Conservation (phyloP, 176 grass and related monocot species). For the Themeda triandra region DNA sequence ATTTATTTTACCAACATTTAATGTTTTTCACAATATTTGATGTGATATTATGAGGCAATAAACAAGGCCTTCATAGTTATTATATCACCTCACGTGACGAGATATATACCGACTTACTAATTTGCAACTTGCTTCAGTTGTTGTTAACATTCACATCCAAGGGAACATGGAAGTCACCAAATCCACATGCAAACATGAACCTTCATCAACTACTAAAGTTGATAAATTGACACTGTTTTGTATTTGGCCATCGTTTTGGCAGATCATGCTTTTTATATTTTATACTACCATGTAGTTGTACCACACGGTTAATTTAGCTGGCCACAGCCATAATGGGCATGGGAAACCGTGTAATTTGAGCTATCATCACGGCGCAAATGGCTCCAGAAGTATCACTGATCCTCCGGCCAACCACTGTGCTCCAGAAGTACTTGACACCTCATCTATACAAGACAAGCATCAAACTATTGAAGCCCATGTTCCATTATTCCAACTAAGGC, state of each 20-base stretch:
- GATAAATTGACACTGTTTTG: background rate
- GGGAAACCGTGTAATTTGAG: constrained; percentile 4
- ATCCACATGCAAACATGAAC: background rate
- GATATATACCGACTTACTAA: background rate
- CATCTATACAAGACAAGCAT: background rate
- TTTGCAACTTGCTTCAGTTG: background rate
- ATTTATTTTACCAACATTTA: no score
- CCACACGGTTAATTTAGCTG: background rate
- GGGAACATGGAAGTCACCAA: background rate
- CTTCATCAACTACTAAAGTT: background rate
- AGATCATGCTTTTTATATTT: background rate
- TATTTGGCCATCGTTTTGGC: background rate
- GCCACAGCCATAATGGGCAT: background rate
- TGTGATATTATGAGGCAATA: no score
- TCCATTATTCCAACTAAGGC: constrained; percentile 16
- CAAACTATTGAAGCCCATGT: constrained; percentile 17
- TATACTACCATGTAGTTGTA: background rate
- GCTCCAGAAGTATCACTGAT: background rate
- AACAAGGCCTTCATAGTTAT: background rate
- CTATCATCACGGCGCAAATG: constrained; percentile 25
- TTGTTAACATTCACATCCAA: background rate
- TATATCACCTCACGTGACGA: background rate
- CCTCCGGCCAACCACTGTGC: no score
- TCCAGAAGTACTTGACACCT: constrained; percentile 12
- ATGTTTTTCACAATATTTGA: no score